Evolutionary conservation across 169 alveolate genomes (phyloP).

Genomic region (Pseudocohnilembus persalinus): DNA sequence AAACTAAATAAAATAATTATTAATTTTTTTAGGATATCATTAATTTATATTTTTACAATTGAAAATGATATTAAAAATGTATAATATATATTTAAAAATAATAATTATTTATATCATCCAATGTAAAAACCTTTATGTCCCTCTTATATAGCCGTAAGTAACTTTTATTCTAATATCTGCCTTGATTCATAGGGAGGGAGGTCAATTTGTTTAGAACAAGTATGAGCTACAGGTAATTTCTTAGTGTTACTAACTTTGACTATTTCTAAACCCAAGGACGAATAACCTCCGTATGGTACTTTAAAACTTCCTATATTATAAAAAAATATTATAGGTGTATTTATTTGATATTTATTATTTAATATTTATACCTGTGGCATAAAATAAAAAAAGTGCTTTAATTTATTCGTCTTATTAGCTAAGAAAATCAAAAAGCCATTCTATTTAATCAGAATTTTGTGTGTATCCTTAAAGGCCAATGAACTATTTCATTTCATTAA

Average conservation of each 20-base stretch:
- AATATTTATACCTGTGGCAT: conserved; percentile 60
- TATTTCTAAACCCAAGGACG: neutral
- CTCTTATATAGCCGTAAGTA: conserved; percentile 1
- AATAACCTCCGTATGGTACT: conserved; percentile 26
- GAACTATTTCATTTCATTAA: conserved; percentile 68
- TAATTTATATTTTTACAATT: too few relatives aligned
- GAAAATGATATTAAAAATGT: too few relatives aligned
- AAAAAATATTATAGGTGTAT: neutral
- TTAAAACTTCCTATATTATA: conserved; percentile 11
- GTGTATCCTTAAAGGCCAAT: conserved; percentile 59
- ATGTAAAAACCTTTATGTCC: conserved; percentile 24
- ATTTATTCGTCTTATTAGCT: conserved; percentile 63
- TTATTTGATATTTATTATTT: too few relatives aligned
- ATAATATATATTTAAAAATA: too few relatives aligned
- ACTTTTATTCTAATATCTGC: neutral
- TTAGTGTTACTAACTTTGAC: conserved; percentile 2
- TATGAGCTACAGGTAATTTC: conserved; percentile 21
- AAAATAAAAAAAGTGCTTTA: conserved; percentile 73
- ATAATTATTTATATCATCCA: conserved; percentile 8
- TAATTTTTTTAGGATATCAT: too few relatives aligned
- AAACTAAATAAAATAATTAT: too few relatives aligned
- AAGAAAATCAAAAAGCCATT: conserved; percentile 71
- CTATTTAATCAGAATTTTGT: conserved; percentile 48
- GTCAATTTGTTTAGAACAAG: conserved; percentile 13
- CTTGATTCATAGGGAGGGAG: conserved; percentile 1